Base-by-base conservation (phyloP, 306 rosid genomes). In the Trichosanthes cucumerina region DNA sequence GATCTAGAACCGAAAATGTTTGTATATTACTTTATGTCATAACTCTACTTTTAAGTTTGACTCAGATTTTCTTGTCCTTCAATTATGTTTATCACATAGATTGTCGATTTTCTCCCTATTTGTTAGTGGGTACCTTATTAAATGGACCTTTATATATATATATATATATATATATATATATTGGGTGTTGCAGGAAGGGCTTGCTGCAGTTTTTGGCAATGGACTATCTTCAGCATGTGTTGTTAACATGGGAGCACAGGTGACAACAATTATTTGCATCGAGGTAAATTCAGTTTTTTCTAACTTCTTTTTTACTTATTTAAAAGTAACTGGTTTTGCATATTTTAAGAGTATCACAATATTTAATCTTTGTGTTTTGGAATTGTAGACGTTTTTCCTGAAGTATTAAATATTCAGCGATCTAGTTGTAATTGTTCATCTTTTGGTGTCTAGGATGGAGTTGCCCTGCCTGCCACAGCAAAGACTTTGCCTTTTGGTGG, bases 401-500 rank as follows among this genome's bases (percentile, higher is more conserved):
- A 75, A 57, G 79, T 62, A 49, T 75, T 65, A 43, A 72, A 62
- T 62, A 66, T 78, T 38, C 59, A 39, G 26, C 63, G 44, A 34
- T 46, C 59, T 62, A 26, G 65, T 80, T 76, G n/a, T 79, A 52
- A 56, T 80, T 49, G 80, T 80, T 74, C 75, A 75, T 81, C 78
- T 28, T 83, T 66, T 84, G 80, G 68, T 87, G 80, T 86, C 62
- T 86, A 95, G 96, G 97, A 95, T 70, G 98, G 98, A 85, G 97
- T 89, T 68, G 86, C 97, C 77, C 78, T 95, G 72, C 93, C 98
- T 59, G 75, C 83, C 73, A 95, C 96, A 44, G 89, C 71, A 66
- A 95, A 88, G 86, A 95, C 97, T 63, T 83, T 95, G 85, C 94
- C 97, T 82, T 95, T 89, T 83, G 98, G 98, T 21, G 98, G 98